These are phyloP conservation scores for Pyrus hybrid DNA, from an alignment of 331 rosid genomes.

Conservation along the genomic window DNA sequence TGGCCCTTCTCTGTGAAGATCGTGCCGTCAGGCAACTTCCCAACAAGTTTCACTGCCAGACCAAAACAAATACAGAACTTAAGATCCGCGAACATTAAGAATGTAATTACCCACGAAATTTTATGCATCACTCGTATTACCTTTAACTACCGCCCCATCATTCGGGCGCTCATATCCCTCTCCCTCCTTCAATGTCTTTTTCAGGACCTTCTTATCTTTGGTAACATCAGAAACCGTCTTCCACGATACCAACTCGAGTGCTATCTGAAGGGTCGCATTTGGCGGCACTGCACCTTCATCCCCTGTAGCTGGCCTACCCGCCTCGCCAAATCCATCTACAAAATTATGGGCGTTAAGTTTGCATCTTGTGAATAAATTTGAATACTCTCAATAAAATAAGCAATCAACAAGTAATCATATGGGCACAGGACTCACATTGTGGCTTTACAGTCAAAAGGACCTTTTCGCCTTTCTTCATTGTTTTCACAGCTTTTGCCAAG, in stretches of 20 bases:
- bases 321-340: slow-evolving; percentile 34
- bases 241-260: slow-evolving; percentile 37
- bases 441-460: slow-evolving; percentile 35
- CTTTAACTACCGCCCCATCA: slow-evolving; percentile 81
- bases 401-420: neutral
- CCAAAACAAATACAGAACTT: neutral
- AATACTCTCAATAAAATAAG: too few relatives aligned
- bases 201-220: slow-evolving; percentile 56
- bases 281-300: slow-evolving; percentile 33
- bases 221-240: slow-evolving; percentile 49
- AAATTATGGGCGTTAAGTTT: neutral
- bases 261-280: slow-evolving; percentile 26
- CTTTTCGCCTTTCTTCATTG: slow-evolving; percentile 41
- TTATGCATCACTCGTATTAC: slow-evolving; percentile 4
- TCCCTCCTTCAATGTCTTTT: slow-evolving; percentile 70
- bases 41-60: slow-evolving; percentile 49
- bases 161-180: slow-evolving; percentile 83
- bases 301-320: slow-evolving; percentile 19
- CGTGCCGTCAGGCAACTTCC: slow-evolving; percentile 65
- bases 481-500: slow-evolving; percentile 28
- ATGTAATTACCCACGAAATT: neutral
- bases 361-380: neutral
- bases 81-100: neutral
- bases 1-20: slow-evolving; percentile 51
- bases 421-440: slow-evolving; percentile 16